Percentiles rank a stretch among this genome's conserved stretches.
Evolutionary conservation across 2,329 filamentous ascomycete genomes (phyloP).

Genomic region (Monilinia vaccinii-corymbosi): DNA sequence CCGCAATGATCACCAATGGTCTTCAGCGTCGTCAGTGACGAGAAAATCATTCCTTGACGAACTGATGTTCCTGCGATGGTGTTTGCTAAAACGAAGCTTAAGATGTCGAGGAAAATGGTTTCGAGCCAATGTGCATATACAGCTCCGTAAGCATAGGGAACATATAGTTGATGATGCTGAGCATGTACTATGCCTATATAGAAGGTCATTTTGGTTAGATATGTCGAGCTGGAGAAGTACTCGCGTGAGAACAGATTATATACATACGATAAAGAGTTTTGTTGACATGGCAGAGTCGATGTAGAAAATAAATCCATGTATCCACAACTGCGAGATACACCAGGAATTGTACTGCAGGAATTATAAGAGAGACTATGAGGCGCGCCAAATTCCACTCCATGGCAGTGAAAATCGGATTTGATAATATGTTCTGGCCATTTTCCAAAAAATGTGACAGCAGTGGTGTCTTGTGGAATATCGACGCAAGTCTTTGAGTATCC

Average conservation of each 20-base stretch:
- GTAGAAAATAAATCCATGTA: constrained; percentile 5
- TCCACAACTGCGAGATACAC: constrained; percentile 8
- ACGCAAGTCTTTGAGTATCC: not conserved
- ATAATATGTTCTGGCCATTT: not conserved
- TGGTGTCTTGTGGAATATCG: not conserved
- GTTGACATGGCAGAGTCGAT: constrained; percentile 3
- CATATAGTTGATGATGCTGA: constrained; percentile 5
- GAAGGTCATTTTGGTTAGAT: not conserved
- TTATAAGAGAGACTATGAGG: not conserved
- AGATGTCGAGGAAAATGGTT: constrained; percentile 6
- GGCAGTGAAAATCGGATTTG: not conserved
- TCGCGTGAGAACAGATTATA: not conserved
- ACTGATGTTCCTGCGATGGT: constrained; percentile 4
- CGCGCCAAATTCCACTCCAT: constrained; percentile 1
- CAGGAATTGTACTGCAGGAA: not conserved
- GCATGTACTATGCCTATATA: not conserved
- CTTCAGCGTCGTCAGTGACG: constrained; percentile 4
- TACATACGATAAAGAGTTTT: constrained; percentile 6
- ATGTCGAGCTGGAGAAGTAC: not conserved
- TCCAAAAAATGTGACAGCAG: not conserved
- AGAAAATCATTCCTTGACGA: constrained; percentile 9
- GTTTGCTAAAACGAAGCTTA: constrained; percentile 7
- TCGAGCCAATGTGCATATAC: constrained; percentile 7
- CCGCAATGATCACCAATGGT: constrained; percentile 10
- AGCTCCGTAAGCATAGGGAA: constrained; percentile 6